phyloP scores from a whole-genome alignment of 2,329 filamentous ascomycete species.

The Colletotrichum siamense region DNA sequence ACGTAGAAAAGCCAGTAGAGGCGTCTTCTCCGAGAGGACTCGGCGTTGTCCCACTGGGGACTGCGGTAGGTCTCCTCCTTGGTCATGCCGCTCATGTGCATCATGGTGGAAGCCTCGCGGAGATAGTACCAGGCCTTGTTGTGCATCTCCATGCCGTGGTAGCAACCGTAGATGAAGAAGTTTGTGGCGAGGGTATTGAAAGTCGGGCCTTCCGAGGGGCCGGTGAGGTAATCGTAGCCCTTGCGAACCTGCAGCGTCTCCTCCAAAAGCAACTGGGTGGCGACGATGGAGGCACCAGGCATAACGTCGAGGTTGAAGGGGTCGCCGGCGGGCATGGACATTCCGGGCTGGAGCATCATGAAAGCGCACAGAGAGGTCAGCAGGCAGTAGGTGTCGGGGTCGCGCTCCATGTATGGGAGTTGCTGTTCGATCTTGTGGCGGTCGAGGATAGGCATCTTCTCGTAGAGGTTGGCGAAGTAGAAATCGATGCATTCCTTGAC shows the following conservation, averaged over 20 bases:
- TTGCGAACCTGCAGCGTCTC: conserved; percentile 71
- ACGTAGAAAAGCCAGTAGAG: conserved; percentile 78
- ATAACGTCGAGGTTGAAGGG: conserved; percentile 61
- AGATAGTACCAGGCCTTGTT: conserved; percentile 82
- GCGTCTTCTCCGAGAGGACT: conserved; percentile 67
- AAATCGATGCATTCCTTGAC: conserved; percentile 71
- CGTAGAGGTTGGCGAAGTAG: conserved; percentile 72
- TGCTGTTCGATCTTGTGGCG: conserved; percentile 64
- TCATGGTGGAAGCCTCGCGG: conserved; percentile 76
- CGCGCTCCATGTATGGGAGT: conserved; percentile 65
- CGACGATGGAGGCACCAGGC: conserved; percentile 65
- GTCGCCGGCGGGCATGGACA: conserved; percentile 63
- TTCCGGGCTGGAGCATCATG: conserved; percentile 73
- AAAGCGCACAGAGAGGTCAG: conserved; percentile 70
- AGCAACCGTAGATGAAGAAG: conserved; percentile 78
- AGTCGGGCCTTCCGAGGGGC: conserved; percentile 31
- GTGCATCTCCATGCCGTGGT: conserved; percentile 74
- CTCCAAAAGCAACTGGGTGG: conserved; percentile 70
- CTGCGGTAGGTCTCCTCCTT: conserved; percentile 66
- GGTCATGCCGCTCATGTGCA: conserved; percentile 64
- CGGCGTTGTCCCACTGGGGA: conserved; percentile 58
- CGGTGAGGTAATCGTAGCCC: conserved; percentile 64
- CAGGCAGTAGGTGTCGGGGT: conserved; percentile 68
- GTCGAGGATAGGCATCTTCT: conserved; percentile 67
- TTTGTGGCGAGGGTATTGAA: conserved; percentile 72